Conservation (phyloP, 1,139 yeast genomes). For the Pichia sp. region DNA sequence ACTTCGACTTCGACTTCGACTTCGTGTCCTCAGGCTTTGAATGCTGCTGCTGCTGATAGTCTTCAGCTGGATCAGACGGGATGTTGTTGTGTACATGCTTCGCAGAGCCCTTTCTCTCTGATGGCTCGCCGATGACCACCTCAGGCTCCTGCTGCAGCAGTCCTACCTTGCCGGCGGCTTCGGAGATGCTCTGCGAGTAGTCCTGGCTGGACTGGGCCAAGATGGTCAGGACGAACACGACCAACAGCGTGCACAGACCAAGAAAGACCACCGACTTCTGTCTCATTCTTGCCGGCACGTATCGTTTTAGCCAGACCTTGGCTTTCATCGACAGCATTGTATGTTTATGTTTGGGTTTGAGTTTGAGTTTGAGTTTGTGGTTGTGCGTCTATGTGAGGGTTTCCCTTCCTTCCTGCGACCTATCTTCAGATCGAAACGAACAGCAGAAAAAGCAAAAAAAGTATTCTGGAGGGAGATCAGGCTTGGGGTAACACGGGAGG, state of each 20-base stretch:
- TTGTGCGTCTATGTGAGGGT: neutral
- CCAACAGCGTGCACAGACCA: neutral
- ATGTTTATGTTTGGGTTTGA: neutral
- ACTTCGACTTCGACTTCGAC: too few relatives aligned
- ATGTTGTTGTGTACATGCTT: neutral
- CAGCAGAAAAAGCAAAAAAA: neutral
- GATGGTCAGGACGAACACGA: neutral
- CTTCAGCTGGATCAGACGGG: neutral
- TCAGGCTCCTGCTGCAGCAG: neutral
- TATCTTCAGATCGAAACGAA: neutral
- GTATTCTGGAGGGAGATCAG: neutral
- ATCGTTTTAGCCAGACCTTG: neutral
- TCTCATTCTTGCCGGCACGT: neutral
- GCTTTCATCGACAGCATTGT: neutral
- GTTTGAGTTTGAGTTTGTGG: neutral
- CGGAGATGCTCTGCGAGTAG: neutral
- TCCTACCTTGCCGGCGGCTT: neutral
- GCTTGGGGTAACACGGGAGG: neutral
- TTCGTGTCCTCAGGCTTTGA: too few relatives aligned
- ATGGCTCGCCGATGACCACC: neutral
- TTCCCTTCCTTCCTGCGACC: too few relatives aligned
- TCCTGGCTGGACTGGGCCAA: neutral
- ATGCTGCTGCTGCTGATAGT: too few relatives aligned
- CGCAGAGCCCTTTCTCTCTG: too few relatives aligned
- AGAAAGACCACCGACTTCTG: neutral